Conservation (phyloP, 805 yeast genomes). For the Yarrowia porcina region DNA sequence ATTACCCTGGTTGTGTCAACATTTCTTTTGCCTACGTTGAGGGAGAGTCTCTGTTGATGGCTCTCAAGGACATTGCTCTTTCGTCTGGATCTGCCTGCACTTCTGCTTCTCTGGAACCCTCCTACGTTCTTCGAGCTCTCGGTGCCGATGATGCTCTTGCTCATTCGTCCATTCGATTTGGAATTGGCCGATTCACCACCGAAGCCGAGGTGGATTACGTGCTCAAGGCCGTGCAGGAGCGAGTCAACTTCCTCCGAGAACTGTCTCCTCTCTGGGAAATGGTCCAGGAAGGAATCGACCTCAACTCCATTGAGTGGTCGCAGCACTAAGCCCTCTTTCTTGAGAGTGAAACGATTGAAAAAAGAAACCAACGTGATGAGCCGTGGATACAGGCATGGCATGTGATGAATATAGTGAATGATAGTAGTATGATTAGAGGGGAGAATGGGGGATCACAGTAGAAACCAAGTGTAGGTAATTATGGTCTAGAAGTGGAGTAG, state of each 20-base stretch:
- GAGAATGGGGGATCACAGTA: neutral
- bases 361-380: neutral
- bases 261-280: conserved; percentile 97
- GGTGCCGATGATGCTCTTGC: conserved; percentile 99
- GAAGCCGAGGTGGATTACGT: conserved; percentile 95
- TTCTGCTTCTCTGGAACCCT: conserved; percentile 96
- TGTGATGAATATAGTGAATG: conserved; percentile 18
- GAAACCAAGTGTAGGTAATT: no score
- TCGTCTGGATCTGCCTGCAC: conserved; percentile 98
- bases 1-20: conserved; percentile 93
- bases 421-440: neutral
- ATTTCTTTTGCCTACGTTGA: conserved; percentile 96
- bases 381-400: neutral
- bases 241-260: conserved; percentile 88
- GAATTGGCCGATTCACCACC: conserved; percentile 95
- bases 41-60: conserved; percentile 97
- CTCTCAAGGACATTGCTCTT: conserved; percentile 92
- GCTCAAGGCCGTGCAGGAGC: conserved; percentile 76
- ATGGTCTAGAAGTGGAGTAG: no score
- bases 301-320: conserved; percentile 93
- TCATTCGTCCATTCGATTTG: conserved; percentile 96
- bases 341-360: no score
- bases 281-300: conserved; percentile 98
- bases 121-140: conserved; percentile 91
- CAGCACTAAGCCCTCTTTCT: no score